These are phyloP conservation scores for Curvularia sp. DNA, from an alignment of 2,329 filamentous ascomycete genomes.

Conservation along the genomic window DNA sequence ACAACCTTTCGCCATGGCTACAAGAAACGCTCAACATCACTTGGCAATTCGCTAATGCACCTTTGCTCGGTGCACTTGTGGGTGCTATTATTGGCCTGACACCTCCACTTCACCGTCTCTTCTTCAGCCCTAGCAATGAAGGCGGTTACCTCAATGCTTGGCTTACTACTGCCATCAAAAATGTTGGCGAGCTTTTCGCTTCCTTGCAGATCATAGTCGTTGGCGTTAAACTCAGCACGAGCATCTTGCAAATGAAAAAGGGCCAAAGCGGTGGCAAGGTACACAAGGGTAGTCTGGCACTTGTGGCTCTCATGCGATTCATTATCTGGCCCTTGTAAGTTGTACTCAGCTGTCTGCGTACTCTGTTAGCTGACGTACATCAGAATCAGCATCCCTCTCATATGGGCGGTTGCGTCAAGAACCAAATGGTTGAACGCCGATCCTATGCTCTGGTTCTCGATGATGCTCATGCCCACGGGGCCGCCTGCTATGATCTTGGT, in stretches of 20 bases:
- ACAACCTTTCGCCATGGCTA: conserved; percentile 46
- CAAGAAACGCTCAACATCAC: conserved; percentile 53
- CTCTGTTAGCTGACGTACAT: conserved; percentile 9
- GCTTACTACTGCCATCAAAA: conserved; percentile 67
- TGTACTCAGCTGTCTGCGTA: background rate
- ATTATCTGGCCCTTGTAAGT: conserved; percentile 63
- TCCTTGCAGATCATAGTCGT: conserved; percentile 70
- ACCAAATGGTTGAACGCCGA: conserved; percentile 62
- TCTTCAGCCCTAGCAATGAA: conserved; percentile 64
- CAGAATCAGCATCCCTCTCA: conserved; percentile 59
- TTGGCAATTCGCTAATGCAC: conserved; percentile 66
- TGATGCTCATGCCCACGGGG: conserved; percentile 67
- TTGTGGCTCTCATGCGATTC: conserved; percentile 64
- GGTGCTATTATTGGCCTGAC: conserved; percentile 67
- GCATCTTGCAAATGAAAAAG: conserved; percentile 57
- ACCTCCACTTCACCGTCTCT: conserved; percentile 65
- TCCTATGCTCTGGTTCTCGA: conserved; percentile 70
- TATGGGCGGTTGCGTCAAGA: conserved; percentile 62
- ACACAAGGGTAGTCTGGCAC: conserved; percentile 58
- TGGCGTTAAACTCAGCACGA: conserved; percentile 68
- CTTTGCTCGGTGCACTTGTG: conserved; percentile 65
- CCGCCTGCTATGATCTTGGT: conserved; percentile 63
- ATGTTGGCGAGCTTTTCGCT: conserved; percentile 69
- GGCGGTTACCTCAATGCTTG: conserved; percentile 72
- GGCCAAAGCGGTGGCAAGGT: conserved; percentile 53